Base-by-base conservation (phyloP, 805 yeast genomes). In the Metschnikowia lachancei region DNA sequence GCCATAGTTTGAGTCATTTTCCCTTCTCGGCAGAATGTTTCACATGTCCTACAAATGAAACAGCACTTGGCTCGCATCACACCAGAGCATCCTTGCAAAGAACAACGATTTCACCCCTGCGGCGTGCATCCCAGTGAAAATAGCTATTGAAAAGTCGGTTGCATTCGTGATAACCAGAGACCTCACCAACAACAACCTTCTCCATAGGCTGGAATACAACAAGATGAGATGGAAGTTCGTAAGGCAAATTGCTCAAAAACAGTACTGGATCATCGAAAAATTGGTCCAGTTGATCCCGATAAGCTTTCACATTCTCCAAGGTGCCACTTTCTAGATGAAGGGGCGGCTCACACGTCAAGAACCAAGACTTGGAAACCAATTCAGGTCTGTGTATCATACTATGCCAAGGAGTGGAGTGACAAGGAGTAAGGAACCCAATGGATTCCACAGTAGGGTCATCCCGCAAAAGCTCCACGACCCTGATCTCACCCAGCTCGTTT, bases 321-420 rank as follows among this genome's bases (percentile, higher is more conserved):
- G 61, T 59, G 2, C 59, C 65, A 8, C 40, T 20, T 13, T 45
- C 45, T 13, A 73, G 53, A 45, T 75, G 76, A 16, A 82, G 61
- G 1, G 99, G 98, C 0, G 99, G 99, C 47, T 89, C 95, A 64
- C 99, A 94, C 0, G 96, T 81, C 34, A 94, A 69, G 45, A 84
- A 83, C 95, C 96, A 87, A 11, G 78, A 75, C 0, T 61, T 55
- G 14, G 48, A 30, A 1, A 56, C 56, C 14, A 69, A 61, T 22
- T 72, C 75, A 9, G 69, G 62, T 18, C 86, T 67, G 59, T 91
- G 96, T 34, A 94, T 65, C 60, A 85, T 82, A 20, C 94, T 80
- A 60, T 89, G 96, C 82, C 94, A 87, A 2, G 99, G 99, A 0
- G 97, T 92, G 0, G 98, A 91, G 64, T 94, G 99, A 58, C 99